Percentiles rank a stretch among this genome's conserved stretches.
phyloP scores from a whole-genome alignment of 2,329 filamentous ascomycete genomes.

The Akanthomyces muscarius region DNA sequence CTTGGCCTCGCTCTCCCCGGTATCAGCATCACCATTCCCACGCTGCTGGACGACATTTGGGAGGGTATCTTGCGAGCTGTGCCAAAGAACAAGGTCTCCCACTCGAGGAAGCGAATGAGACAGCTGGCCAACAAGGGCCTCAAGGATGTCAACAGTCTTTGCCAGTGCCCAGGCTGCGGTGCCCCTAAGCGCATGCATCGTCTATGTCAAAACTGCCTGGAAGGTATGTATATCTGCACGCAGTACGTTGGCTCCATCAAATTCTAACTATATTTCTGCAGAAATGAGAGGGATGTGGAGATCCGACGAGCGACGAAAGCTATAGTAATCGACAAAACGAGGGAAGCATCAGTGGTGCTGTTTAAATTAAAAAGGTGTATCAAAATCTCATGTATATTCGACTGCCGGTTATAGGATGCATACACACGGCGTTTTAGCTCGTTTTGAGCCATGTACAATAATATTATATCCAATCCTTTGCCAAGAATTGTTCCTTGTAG shows the following conservation, averaged over 20 bases:
- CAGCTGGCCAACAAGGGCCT: conserved; percentile 94
- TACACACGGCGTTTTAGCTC: conserved; percentile 33
- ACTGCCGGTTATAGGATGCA: conserved; percentile 27
- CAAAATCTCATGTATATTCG: conserved; percentile 29
- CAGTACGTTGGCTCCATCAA: too few relatives aligned
- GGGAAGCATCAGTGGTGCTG: conserved; percentile 8
- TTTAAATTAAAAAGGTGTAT: conserved; percentile 21
- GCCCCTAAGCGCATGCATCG: conserved; percentile 83
- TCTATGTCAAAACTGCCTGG: conserved; percentile 81
- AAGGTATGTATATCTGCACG: conserved; percentile 55
- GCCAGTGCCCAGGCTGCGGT: conserved; percentile 86
- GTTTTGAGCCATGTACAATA: conserved; percentile 29
- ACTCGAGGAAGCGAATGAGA: conserved; percentile 89
- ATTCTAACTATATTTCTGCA: conserved; percentile 24
- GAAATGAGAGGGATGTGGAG: conserved; percentile 46
- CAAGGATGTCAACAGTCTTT: conserved; percentile 83
- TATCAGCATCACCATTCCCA: conserved; percentile 52
- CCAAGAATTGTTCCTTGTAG: background rate
- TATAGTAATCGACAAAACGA: background rate
- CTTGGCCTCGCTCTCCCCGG: conserved; percentile 57
- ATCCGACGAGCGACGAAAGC: conserved; percentile 13
- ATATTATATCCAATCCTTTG: background rate
- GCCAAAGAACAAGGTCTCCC: conserved; percentile 97
- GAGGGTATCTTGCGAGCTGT: conserved; percentile 88
- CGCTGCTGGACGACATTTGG: conserved; percentile 79